These are phyloP conservation scores for Chenopodium formosanum DNA, from an alignment of 148 eudicot species.

Conservation along the genomic window DNA sequence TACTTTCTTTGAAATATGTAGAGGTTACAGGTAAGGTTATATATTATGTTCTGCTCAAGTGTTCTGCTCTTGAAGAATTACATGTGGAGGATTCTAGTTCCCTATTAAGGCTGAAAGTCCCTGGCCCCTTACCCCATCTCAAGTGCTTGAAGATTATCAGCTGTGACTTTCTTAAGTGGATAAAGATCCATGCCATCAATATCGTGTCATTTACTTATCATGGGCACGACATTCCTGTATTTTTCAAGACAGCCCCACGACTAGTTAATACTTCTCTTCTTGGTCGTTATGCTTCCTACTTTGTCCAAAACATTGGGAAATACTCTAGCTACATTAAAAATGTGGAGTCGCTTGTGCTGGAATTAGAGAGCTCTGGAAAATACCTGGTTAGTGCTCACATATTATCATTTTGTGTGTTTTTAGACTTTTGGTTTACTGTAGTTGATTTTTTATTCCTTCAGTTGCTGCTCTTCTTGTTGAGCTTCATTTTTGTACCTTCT, in stretches of 20 bases:
- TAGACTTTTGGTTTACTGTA: background rate
- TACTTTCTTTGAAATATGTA: background rate
- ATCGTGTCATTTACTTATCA: slow-evolving; percentile 6
- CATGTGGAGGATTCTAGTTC: background rate
- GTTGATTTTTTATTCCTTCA: background rate
- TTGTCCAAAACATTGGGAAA: background rate
- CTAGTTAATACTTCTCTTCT: background rate
- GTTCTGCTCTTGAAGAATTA: background rate
- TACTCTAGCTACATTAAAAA: background rate
- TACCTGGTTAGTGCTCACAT: background rate
- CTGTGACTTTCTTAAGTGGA: background rate
- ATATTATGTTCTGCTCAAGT: background rate
- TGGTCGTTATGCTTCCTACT: background rate
- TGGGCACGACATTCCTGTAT: background rate
- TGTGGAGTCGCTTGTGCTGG: background rate
- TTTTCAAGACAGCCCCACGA: background rate
- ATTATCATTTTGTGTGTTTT: background rate
- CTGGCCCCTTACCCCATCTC: slow-evolving; percentile 6
- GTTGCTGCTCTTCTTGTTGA: background rate
- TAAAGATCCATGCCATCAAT: slow-evolving; percentile 7
- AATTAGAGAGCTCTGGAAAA: background rate
- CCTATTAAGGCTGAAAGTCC: background rate
- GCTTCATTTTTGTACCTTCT: background rate
- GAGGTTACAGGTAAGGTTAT: background rate
- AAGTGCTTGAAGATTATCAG: background rate